Evolutionary conservation across 345 rosid genomes (phyloP).

Genomic region (Carallia brachiata): DNA sequence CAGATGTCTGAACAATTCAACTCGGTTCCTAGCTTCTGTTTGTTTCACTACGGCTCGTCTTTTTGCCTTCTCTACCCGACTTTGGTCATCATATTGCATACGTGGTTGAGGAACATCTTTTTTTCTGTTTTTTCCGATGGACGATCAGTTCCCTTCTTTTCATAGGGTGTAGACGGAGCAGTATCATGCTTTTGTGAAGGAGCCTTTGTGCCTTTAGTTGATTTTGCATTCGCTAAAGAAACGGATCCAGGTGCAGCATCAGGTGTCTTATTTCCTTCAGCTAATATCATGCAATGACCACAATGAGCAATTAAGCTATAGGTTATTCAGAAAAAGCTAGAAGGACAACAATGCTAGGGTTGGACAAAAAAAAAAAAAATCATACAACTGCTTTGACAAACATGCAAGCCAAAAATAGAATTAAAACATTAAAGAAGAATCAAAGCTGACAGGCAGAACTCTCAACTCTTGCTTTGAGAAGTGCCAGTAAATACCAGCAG

Average conservation of each 20-base stretch:
- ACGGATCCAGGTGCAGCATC: slow-evolving; percentile 32
- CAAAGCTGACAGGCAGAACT: too few species aligned
- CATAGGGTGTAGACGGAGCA: slow-evolving; percentile 50
- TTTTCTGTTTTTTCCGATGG: slow-evolving; percentile 73
- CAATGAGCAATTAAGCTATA: not conserved
- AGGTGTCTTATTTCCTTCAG: slow-evolving; percentile 52
- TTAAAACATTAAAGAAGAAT: not conserved
- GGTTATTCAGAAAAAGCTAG: not conserved
- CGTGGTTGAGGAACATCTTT: slow-evolving; percentile 96
- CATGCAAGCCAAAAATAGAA: not conserved
- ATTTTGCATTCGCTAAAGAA: slow-evolving; percentile 41
- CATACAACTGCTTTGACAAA: too few species aligned
- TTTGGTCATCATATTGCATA: slow-evolving; percentile 87
- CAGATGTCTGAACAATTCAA: slow-evolving; percentile 93
- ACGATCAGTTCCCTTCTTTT: slow-evolving; percentile 73
- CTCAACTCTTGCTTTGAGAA: too few species aligned
- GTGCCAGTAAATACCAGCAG: too few species aligned
- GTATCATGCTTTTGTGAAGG: slow-evolving; percentile 57
- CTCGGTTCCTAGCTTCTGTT: slow-evolving; percentile 84
- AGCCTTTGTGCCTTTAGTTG: slow-evolving; percentile 52
- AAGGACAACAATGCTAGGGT: not conserved
- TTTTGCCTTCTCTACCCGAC: slow-evolving; percentile 91
- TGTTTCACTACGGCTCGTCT: slow-evolving; percentile 83
- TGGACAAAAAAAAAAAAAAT: not conserved
- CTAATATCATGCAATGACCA: slow-evolving; percentile 22